Base-by-base conservation (phyloP, 345 rosid species). In the Gossypium stocksii region DNA sequence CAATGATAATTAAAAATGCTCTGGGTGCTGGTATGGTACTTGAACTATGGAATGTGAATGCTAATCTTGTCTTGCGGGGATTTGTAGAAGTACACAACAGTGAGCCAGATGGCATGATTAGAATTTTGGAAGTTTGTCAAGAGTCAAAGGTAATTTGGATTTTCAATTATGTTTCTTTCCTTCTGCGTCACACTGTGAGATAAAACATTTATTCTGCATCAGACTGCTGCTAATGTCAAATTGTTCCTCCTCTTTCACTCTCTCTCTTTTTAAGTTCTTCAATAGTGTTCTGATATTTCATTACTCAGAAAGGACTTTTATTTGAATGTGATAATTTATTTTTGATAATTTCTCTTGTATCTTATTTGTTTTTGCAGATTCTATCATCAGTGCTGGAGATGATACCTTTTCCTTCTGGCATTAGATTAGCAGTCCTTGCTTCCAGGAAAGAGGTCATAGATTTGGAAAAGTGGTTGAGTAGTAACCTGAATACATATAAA, bases 351-450 rank as follows among this genome's bases (percentile, higher is more conserved):
- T 44, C 25, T 69, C 48, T 12, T 3, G 20, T 80, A 74, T 53
- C 60, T 54, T n/a, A 29, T 62, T 49, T 51, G 52, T 20, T 77
- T 43, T 70, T 84, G 74, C 90, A 95, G 99, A 93, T 95, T 78
- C 76, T 95, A 60, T 72, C 85, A 61, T 73, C 78, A 57, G 93
- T 93, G 34, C 77, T 95, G 77, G 97, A 93, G 80, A 82, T 85
- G 86, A 80, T 91, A 69, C 96, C 99, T 73, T 83, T 83, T 77
- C 78, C 91, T 66, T 83, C 75, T 63, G 87, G 91, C 72, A 85
- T 95, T 70, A 85, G 91, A 85, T 82, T 95, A 79, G 96, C 98
- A 34, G 91, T 90, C 61, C 86, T 91, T 79, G 99, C 98, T 76
- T 89, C 98, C 69, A 75, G 81, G 74, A 89, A 88, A 81, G 99